Percentiles rank a stretch among this genome's conserved stretches.
Conservation (phyloP, 768 basidiomycete genomes). For the Boletus patriciae region DNA sequence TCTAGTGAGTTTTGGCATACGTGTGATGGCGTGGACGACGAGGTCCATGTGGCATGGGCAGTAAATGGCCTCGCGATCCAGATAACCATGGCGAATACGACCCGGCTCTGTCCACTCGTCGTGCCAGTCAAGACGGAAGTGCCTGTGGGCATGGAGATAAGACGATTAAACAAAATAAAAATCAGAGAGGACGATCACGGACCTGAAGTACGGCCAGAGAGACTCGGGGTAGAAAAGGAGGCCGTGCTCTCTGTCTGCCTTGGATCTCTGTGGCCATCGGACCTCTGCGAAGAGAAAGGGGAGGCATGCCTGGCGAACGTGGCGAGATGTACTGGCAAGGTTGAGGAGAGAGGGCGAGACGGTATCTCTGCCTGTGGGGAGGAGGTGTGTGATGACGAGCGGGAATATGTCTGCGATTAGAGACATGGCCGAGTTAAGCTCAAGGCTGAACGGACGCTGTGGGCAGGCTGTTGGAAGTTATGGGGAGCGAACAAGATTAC, state of each 20-base stretch:
- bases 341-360: constrained; percentile 20
- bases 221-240: constrained; percentile 33
- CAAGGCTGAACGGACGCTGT: not conserved
- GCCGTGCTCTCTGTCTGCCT: constrained; percentile 20
- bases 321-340: constrained; percentile 25
- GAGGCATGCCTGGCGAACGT: constrained; percentile 31
- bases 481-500: not conserved
- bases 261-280: constrained; percentile 34
- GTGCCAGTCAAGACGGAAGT: constrained; percentile 36
- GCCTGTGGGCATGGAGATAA: constrained; percentile 17
- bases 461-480: not conserved
- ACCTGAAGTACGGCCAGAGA: constrained; percentile 35
- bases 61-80: constrained; percentile 36
- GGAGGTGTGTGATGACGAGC: constrained; percentile 33
- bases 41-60: constrained; percentile 29
- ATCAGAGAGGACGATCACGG: not conserved
- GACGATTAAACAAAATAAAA: not conserved
- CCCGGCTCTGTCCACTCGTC: constrained; percentile 39
- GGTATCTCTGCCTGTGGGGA: not conserved
- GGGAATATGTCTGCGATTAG: constrained; percentile 37
- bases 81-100: constrained; percentile 33
- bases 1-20: constrained; percentile 32
- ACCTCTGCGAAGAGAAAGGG: constrained; percentile 34
- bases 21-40: constrained; percentile 24
- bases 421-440: constrained; percentile 21